phyloP scores from a whole-genome alignment of 768 basidiomycete genomes.

The Baorangia bicolor region DNA sequence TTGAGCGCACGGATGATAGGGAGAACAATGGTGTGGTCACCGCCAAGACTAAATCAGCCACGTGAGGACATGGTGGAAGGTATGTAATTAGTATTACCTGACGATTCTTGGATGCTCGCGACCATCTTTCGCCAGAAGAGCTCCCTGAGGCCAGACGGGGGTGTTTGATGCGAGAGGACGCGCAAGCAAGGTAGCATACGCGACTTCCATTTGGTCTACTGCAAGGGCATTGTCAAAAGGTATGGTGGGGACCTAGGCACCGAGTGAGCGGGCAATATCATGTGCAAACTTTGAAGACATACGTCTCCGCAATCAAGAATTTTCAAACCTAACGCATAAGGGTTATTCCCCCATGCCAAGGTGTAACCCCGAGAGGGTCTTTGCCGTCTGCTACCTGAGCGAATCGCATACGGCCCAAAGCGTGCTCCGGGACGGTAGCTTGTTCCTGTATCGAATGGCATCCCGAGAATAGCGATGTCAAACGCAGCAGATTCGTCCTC shows the following conservation, averaged over 20 bases:
- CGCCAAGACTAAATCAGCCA: slow-evolving; percentile 50
- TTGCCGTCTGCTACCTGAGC: slow-evolving; percentile 74
- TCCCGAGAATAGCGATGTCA: slow-evolving; percentile 75
- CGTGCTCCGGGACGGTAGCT: slow-evolving; percentile 64
- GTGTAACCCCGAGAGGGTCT: slow-evolving; percentile 61
- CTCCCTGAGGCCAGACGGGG: slow-evolving; percentile 26
- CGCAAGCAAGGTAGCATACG: slow-evolving; percentile 73
- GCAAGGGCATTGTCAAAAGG: slow-evolving; percentile 85
- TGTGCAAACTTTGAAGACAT: neutral
- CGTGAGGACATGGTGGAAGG: neutral
- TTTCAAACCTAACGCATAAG: slow-evolving; percentile 54
- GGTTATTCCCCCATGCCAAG: slow-evolving; percentile 68
- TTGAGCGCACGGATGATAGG: slow-evolving; percentile 80
- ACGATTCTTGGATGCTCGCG: slow-evolving; percentile 72
- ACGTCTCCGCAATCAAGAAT: slow-evolving; percentile 88
- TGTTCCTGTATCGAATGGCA: slow-evolving; percentile 75
- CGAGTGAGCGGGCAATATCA: neutral
- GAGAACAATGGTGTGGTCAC: slow-evolving; percentile 86
- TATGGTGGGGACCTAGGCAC: slow-evolving; percentile 61
- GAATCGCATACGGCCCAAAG: slow-evolving; percentile 85
- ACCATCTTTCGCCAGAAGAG: slow-evolving; percentile 52
- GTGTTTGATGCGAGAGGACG: slow-evolving; percentile 41
- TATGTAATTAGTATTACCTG: slow-evolving; percentile 36
- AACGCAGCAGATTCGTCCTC: slow-evolving; percentile 21
- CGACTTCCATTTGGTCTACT: slow-evolving; percentile 83